Evolutionary conservation across 169 alveolate species (phyloP).

Genomic region (Perkinsus marinus): DNA sequence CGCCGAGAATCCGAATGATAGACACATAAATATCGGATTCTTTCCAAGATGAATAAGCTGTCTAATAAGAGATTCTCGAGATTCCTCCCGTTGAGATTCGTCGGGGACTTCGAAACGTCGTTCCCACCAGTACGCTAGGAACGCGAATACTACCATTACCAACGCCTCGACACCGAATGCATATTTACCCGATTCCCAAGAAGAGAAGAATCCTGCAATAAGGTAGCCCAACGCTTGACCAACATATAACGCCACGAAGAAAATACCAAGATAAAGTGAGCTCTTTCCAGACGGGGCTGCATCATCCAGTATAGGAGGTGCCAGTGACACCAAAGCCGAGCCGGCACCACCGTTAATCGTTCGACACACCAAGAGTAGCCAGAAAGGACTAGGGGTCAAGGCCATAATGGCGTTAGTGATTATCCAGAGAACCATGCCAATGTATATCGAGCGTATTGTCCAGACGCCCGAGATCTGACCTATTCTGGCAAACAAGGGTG

Average conservation of each 20-base stretch:
- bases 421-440: conserved; percentile 1
- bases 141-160: neutral
- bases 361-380: conserved; percentile 7
- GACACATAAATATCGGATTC: neutral
- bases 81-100: neutral
- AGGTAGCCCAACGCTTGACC: conserved; percentile 18
- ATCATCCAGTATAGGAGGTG: conserved; percentile 10
- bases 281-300: conserved; percentile 5
- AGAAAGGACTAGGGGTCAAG: neutral
- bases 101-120: neutral
- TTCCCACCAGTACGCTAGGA: neutral
- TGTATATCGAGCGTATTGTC: neutral
- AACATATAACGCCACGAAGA: neutral
- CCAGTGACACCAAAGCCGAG: conserved; percentile 9
- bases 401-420: conserved; percentile 9
- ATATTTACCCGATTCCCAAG: neutral
- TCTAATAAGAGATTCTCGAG: too few relatives aligned
- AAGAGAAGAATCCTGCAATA: neutral
- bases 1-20: conserved; percentile 13
- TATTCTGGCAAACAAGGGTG: conserved; percentile 14
- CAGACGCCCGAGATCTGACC: neutral
- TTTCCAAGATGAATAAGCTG: neutral
- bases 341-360: conserved; percentile 13
- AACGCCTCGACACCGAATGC: neutral
- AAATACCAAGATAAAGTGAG: conserved; percentile 6